A percentile compares a stretch with the other conserved stretches of the same genome.
Conservation (phyloP, 495 filamentous ascomycete genomes). For the Peziza echinospora region DNA sequence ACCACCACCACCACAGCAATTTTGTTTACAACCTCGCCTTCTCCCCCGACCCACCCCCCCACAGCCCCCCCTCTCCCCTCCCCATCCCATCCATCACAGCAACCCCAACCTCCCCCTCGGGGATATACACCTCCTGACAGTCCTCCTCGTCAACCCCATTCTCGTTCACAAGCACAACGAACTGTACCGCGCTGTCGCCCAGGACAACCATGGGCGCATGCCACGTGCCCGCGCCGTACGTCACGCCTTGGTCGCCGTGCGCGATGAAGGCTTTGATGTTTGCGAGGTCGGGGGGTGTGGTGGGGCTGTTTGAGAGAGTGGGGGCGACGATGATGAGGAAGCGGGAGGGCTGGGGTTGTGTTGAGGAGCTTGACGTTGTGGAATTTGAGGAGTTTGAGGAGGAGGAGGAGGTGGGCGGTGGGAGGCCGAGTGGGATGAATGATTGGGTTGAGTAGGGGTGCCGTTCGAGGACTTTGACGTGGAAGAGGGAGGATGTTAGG, state of each 20-base stretch:
- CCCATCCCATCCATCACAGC: background rate
- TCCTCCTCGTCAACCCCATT: constrained; percentile 74
- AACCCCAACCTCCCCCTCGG: too few species aligned
- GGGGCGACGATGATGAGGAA: constrained; percentile 90
- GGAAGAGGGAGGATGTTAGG: constrained; percentile 29
- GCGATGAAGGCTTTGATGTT: constrained; percentile 60
- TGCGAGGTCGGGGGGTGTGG: constrained; percentile 51
- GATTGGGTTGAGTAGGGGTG: constrained; percentile 90
- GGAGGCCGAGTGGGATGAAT: constrained; percentile 57
- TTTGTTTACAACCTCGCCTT: background rate
- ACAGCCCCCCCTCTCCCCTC: background rate
- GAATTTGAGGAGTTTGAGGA: constrained; percentile 5
- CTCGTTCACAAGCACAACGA: constrained; percentile 71
- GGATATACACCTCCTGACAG: too few species aligned
- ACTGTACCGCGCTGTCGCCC: constrained; percentile 45
- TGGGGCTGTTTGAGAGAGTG: constrained; percentile 21
- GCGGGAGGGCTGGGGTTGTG: constrained; percentile 21
- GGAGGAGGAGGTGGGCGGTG: constrained; percentile 13
- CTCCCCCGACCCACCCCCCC: background rate
- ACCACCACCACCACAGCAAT: too few species aligned
- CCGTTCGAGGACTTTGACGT: constrained; percentile 61
- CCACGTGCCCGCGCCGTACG: constrained; percentile 82
- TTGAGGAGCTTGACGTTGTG: constrained; percentile 15
- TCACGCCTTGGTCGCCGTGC: constrained; percentile 61
- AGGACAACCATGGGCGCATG: constrained; percentile 93